phyloP scores from a whole-genome alignment of 2,329 filamentous ascomycete genomes.

The Corynespora cassiicola region DNA sequence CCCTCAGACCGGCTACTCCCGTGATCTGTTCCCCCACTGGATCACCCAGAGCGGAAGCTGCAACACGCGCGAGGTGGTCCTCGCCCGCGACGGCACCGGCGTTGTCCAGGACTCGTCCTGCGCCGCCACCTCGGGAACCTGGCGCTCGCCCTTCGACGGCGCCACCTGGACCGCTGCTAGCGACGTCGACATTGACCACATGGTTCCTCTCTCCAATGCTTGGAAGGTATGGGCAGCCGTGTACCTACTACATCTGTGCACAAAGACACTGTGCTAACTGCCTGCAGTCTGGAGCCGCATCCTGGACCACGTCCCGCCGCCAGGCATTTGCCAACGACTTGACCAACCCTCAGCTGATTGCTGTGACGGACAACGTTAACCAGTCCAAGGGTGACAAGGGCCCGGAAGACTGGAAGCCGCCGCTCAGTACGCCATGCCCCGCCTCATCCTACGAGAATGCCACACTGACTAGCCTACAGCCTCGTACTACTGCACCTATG shows the following conservation, averaged over 20 bases:
- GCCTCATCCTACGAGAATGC: background rate
- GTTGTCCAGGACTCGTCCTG: conserved; percentile 68
- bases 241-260: conserved; percentile 15
- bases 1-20: conserved; percentile 65
- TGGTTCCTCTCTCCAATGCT: conserved; percentile 81
- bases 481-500: conserved; percentile 79
- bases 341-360: conserved; percentile 75
- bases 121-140: conserved; percentile 68
- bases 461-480: conserved; percentile 34
- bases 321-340: conserved; percentile 80
- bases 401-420: conserved; percentile 79
- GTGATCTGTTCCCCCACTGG: conserved; percentile 76
- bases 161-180: conserved; percentile 70
- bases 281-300: conserved; percentile 71
- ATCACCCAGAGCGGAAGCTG: conserved; percentile 65
- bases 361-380: conserved; percentile 81
- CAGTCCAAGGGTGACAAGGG: conserved; percentile 74
- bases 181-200: conserved; percentile 82
- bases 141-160: conserved; percentile 77
- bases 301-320: conserved; percentile 73
- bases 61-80: conserved; percentile 75
- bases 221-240: conserved; percentile 77
- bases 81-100: conserved; percentile 73
- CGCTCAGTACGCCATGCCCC: conserved; percentile 54
- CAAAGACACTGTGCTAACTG: conserved; percentile 1